A percentile compares a stretch with the other conserved stretches of the same genome.
Conservation (phyloP, 208 protist genomes). For the Leishmania turanica region DNA sequence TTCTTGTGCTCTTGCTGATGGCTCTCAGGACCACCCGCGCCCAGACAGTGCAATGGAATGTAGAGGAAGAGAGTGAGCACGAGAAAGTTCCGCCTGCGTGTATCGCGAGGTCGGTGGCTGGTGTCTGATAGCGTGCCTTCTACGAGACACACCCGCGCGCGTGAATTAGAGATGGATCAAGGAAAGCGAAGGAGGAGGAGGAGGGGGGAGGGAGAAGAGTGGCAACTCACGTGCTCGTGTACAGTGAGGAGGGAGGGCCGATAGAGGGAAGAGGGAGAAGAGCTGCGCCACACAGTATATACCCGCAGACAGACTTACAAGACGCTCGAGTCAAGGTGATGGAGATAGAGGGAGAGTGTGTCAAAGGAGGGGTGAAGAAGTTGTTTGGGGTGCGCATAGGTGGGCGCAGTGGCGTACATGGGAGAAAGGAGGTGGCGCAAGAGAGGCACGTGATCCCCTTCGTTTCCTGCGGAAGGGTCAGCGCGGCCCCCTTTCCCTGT, state of each 20-base stretch:
- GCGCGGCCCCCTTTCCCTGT: neutral
- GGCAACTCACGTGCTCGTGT: neutral
- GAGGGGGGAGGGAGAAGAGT: neutral
- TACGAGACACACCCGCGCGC: neutral
- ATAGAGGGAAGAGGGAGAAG: neutral
- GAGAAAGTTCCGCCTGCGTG: neutral
- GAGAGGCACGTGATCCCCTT: neutral
- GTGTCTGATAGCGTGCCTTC: neutral
- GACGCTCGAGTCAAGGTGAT: neutral
- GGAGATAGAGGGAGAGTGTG: neutral
- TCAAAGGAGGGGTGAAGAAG: neutral
- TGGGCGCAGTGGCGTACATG: neutral
- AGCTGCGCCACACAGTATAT: neutral
- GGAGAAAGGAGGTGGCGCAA: neutral
- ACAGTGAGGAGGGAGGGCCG: neutral
- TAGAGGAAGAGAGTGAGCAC: neutral
- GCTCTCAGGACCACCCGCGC: neutral
- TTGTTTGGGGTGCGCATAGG: too few relatives aligned
- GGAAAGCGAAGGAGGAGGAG: too few relatives aligned
- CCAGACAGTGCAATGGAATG: neutral
- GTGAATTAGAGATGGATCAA: neutral
- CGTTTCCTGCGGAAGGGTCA: neutral
- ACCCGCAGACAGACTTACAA: neutral
- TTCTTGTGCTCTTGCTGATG: neutral
- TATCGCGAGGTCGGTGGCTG: neutral